Evolutionary conservation across 495 filamentous ascomycete genomes (phyloP).

Genomic region (Viridothelium virens): DNA sequence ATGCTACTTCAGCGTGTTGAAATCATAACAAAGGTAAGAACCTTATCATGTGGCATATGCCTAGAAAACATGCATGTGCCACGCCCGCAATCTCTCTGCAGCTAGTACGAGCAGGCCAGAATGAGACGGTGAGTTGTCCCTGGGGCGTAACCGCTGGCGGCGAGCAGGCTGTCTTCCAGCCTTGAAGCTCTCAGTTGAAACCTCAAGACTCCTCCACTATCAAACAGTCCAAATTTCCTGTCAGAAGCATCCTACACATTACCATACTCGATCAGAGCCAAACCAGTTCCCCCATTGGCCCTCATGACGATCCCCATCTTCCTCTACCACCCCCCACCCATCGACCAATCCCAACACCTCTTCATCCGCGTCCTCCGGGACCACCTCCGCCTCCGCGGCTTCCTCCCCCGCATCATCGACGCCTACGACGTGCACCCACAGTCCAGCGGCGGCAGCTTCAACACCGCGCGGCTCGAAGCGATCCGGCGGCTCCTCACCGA

Average conservation of each 20-base stretch:
- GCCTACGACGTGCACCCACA: background rate
- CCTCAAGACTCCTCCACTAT: too few species aligned
- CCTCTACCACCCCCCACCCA: background rate
- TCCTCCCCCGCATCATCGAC: background rate
- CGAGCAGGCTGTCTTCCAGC: background rate
- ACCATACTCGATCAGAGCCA: too few species aligned
- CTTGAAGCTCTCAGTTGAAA: background rate
- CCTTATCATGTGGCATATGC: background rate
- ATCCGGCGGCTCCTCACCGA: background rate
- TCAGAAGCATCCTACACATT: too few species aligned
- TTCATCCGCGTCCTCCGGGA: background rate
- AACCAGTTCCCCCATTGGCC: too few species aligned
- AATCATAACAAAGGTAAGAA: background rate
- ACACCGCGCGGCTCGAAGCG: background rate
- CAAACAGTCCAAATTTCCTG: too few species aligned
- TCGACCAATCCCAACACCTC: background rate
- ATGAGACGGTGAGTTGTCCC: background rate
- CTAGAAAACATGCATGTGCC: background rate
- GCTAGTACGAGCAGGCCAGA: background rate
- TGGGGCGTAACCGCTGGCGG: background rate
- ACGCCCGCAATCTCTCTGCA: background rate
- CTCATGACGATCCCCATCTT: constrained; percentile 5
- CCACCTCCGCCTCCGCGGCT: background rate
- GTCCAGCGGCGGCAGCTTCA: background rate
- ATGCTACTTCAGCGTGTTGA: background rate